phyloP scores from a whole-genome alignment of 345 rosid genomes.

The Eucalyptus albens region DNA sequence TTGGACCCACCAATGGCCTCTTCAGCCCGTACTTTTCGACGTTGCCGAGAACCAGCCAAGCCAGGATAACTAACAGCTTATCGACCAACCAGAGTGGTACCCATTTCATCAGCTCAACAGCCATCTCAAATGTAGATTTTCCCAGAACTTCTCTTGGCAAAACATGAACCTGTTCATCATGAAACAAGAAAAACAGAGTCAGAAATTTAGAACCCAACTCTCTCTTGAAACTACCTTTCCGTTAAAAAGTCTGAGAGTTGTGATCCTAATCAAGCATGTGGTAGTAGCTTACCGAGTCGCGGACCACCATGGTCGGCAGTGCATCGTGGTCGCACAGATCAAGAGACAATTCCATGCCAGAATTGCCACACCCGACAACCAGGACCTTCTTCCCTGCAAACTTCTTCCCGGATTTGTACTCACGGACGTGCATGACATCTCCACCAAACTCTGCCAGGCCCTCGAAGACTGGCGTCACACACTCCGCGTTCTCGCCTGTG shows the following conservation, averaged over 20 bases:
- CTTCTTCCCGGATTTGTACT: slow-evolving; percentile 74
- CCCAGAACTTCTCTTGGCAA: slow-evolving; percentile 78
- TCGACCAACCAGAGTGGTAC: slow-evolving; percentile 71
- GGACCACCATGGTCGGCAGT: slow-evolving; percentile 64
- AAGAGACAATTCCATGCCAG: slow-evolving; percentile 95
- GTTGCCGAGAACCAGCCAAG: slow-evolving; percentile 47
- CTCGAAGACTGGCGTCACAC: slow-evolving; percentile 56
- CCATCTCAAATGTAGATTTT: slow-evolving; percentile 55
- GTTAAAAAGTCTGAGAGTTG: slow-evolving; percentile 50
- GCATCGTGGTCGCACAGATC: slow-evolving; percentile 74
- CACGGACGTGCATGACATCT: slow-evolving; percentile 57
- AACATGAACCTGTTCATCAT: slow-evolving; percentile 59
- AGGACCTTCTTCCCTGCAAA: slow-evolving; percentile 56
- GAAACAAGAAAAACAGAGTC: neutral
- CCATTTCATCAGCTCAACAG: slow-evolving; percentile 44
- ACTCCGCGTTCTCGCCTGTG: slow-evolving; percentile 90
- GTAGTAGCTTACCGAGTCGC: slow-evolving; percentile 61
- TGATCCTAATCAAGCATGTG: neutral
- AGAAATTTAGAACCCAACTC: neutral
- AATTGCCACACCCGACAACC: slow-evolving; percentile 93
- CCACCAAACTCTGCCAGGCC: slow-evolving; percentile 62
- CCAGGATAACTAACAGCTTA: slow-evolving; percentile 42
- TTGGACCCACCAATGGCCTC: slow-evolving; percentile 57
- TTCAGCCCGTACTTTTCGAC: slow-evolving; percentile 50
- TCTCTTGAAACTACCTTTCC: slow-evolving; percentile 9